These are phyloP conservation scores for Lactarius hengduanensis DNA, from an alignment of 768 basidiomycete genomes.

Conservation along the genomic window DNA sequence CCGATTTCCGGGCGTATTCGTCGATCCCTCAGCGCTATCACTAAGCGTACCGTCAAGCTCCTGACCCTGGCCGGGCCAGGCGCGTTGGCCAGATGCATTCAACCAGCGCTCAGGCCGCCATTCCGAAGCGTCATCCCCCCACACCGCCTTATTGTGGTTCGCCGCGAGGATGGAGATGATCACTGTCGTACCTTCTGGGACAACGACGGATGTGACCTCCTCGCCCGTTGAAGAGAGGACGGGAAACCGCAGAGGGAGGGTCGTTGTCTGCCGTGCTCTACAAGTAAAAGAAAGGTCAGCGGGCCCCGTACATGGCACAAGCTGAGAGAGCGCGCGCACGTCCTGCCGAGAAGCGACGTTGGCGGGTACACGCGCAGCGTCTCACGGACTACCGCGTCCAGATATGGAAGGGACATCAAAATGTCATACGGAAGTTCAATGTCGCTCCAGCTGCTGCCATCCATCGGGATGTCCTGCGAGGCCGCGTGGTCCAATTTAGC, in stretches of 20 bases:
- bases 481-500: constrained; percentile 32
- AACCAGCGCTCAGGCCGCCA: constrained; percentile 37
- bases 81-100: constrained; percentile 7
- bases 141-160: constrained; percentile 34
- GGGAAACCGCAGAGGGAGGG: constrained; percentile 7
- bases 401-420: constrained; percentile 44
- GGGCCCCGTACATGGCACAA: background rate
- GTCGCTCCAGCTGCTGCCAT: constrained; percentile 33
- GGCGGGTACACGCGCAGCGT: constrained; percentile 43
- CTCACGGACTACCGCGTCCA: constrained; percentile 47
- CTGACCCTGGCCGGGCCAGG: background rate
- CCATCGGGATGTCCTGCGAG: constrained; percentile 9
- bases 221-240: background rate
- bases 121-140: constrained; percentile 34
- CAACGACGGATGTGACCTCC: constrained; percentile 1
- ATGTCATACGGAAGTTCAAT: constrained; percentile 40
- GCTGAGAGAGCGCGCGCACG: constrained; percentile 31
- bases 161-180: constrained; percentile 33
- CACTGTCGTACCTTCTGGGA: constrained; percentile 29
- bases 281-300: constrained; percentile 19
- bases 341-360: constrained; percentile 33
- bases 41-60: constrained; percentile 17
- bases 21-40: constrained; percentile 1
- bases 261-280: constrained; percentile 25
- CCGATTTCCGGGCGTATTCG: constrained; percentile 9